Conservation (phyloP, 1,284 basidiomycete species). For the Ceraceosorus guamensis region DNA sequence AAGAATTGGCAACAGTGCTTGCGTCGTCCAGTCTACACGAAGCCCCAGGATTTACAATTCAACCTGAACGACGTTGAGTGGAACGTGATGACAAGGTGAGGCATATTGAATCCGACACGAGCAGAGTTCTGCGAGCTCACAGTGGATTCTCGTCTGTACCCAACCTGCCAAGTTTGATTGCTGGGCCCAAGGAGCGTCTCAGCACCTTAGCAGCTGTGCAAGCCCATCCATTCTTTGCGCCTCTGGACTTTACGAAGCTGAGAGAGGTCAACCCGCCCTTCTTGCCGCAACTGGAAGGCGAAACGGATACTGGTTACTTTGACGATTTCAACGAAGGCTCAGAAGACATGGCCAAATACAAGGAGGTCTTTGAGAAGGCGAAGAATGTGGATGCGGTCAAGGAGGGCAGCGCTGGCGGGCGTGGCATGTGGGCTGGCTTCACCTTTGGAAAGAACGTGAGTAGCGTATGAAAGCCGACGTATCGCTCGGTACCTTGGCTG, state of each 20-base stretch:
- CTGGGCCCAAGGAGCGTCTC: slow-evolving; percentile 72
- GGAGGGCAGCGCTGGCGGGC: slow-evolving; percentile 58
- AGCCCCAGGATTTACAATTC: slow-evolving; percentile 92
- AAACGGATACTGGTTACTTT: slow-evolving; percentile 91
- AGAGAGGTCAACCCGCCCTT: slow-evolving; percentile 80
- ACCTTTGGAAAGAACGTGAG: slow-evolving; percentile 60
- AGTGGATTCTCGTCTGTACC: slow-evolving; percentile 1
- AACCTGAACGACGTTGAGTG: slow-evolving; percentile 89
- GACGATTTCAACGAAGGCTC: slow-evolving; percentile 77
- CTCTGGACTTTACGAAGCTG: slow-evolving; percentile 68
- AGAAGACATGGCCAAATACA: slow-evolving; percentile 89
- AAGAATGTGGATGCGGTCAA: slow-evolving; percentile 77
- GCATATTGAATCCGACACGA: not conserved
- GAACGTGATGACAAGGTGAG: slow-evolving; percentile 72
- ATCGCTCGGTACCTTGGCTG: not conserved
- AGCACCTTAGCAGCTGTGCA: slow-evolving; percentile 67
- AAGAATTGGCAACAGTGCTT: slow-evolving; percentile 93
- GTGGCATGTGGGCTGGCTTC: slow-evolving; percentile 93
- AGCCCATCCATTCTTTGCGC: slow-evolving; percentile 75
- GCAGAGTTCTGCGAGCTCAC: not conserved
- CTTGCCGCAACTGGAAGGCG: slow-evolving; percentile 87
- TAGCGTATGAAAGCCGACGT: not conserved
- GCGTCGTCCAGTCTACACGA: slow-evolving; percentile 85
- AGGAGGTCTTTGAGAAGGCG: slow-evolving; percentile 95
- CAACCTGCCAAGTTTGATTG: slow-evolving; percentile 57